Evolutionary conservation across 768 basidiomycete species (phyloP), one percentile per base, ranked within the genome.

Genomic region (Hygrophorus pudorinus): DNA sequence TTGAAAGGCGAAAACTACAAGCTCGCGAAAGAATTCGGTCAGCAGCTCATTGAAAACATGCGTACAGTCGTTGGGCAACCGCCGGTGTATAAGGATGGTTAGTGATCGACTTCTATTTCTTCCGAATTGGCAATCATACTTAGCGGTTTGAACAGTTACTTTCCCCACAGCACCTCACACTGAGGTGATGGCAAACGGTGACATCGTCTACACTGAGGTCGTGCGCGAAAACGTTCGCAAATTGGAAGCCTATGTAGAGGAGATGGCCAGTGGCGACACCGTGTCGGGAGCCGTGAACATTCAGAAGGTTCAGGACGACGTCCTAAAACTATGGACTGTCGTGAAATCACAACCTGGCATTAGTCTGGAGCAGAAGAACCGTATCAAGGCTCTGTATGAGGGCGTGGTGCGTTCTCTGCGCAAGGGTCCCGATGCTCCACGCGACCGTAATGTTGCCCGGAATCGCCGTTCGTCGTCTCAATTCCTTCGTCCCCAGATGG

Each of bases 81-180:
- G n/a, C 93, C 93, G 1, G 67, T 92, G 5, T 96, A 97, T 66
- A 93, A 92, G 67, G 93, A 97, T 71, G 89, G 91, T 89, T 57
- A 51, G 84, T 68, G 2, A 13, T 40, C n/a, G 14, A 7, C 8
- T 29, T n/a, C n/a, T 30, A 17, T n/a, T 29, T 17, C 27, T 20
- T 14, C 3, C 42, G 38, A 16, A 11, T 45, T 16, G 47, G 42
- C 38, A 38, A 41, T 20, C 47, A 41, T 33, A 48, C 48, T 40
- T 53, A 16, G 12, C 36, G 42, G 38, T 37, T 21, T 48, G 42
- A 44, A 2, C 38, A 90, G 88, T 99, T 20, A 98, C 94, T 14
- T 96, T 99, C 79, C 96, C 96, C 2, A 98, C 94, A 30, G 96
- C 94, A 7, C 96, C 96, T 30, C 80, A 82, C 56, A 98, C 94